Evolutionary conservation across 2,329 filamentous ascomycete species (phyloP), one percentile per base, ranked within the genome.

Genomic region (Aspergillus ochraceoroseus): DNA sequence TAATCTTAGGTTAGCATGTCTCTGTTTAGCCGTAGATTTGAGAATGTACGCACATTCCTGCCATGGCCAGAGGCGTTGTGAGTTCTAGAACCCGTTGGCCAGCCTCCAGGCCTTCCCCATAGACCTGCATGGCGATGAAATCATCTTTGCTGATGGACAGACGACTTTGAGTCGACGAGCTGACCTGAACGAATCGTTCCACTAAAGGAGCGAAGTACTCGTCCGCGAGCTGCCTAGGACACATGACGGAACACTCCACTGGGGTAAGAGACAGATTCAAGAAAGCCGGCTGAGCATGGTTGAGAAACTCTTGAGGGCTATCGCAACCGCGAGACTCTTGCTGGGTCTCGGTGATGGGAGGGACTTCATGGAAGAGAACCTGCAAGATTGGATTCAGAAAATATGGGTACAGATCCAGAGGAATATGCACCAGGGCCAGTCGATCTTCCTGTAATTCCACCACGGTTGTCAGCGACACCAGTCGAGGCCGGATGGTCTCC

Each of bases 201-300:
- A 90, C 77, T 38, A 82, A 70, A 0, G 88, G 87, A 38, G 77
- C 71, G 55, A 96, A 94, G 42, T 94, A 77, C 39, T 79, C 75
- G 32, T 79, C 72, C 5, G 86, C 84, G 67, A 87, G 83, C 28
- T 77, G 73, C 44, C 79, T 79, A 47, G 90, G 84, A 60, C 90
- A 96, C 38, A 94, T 87, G 37, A 98, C 77, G 3, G 88, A 95
- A 67, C 87, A 94, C 65, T 95, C 92, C 40, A 94, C 78, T 0
- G 88, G 87, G 0, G 89, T 96, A 56, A 96, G 77, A 48, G 87
- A 94, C 53, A 98, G 81, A 64, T 96, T 96, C 62, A 95, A 76
- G 64, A 98, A 96, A 30, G 81, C 80, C 65, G 92, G 84, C 58
- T 72, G 71, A 62, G 70, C 11, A 66, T 67, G 74, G 68, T 73